Conservation (phyloP, 2,329 filamentous ascomycete genomes). For the Madurella fahalii region DNA sequence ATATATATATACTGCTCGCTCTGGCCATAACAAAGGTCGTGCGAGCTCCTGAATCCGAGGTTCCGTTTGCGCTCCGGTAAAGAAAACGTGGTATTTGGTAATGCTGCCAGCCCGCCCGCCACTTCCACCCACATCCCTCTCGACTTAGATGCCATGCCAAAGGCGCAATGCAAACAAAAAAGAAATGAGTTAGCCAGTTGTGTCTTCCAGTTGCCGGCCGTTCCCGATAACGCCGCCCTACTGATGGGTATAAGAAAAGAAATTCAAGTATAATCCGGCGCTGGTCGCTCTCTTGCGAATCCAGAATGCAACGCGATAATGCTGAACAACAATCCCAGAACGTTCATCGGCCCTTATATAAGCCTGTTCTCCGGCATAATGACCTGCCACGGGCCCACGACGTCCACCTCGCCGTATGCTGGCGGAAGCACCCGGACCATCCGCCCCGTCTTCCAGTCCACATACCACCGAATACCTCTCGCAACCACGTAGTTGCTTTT, state of each 20-base stretch:
- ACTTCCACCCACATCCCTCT: neutral
- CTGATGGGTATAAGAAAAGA: slow-evolving; percentile 8
- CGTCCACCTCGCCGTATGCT: slow-evolving; percentile 49
- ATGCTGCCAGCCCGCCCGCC: neutral
- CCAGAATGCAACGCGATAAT: neutral
- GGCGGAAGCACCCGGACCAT: slow-evolving; percentile 53
- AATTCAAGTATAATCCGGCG: slow-evolving; percentile 4
- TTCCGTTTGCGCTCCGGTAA: neutral
- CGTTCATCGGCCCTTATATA: slow-evolving; percentile 31
- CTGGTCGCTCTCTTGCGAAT: neutral
- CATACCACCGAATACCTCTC: slow-evolving; percentile 55
- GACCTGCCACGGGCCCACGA: slow-evolving; percentile 47
- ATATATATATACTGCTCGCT: neutral
- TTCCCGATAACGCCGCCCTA: slow-evolving; percentile 10
- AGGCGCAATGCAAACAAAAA: slow-evolving; percentile 11
- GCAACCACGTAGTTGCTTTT: slow-evolving; percentile 56
- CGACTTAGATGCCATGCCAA: neutral
- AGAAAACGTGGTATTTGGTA: neutral
- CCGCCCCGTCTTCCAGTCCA: slow-evolving; percentile 56
- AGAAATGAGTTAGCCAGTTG: slow-evolving; percentile 3
- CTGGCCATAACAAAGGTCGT: too few species aligned
- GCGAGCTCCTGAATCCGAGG: neutral
- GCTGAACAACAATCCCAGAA: neutral
- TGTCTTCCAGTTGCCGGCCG: slow-evolving; percentile 15
- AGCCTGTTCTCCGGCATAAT: slow-evolving; percentile 47